Conservation (phyloP, 306 rosid genomes). For the Lablab purpureus region DNA sequence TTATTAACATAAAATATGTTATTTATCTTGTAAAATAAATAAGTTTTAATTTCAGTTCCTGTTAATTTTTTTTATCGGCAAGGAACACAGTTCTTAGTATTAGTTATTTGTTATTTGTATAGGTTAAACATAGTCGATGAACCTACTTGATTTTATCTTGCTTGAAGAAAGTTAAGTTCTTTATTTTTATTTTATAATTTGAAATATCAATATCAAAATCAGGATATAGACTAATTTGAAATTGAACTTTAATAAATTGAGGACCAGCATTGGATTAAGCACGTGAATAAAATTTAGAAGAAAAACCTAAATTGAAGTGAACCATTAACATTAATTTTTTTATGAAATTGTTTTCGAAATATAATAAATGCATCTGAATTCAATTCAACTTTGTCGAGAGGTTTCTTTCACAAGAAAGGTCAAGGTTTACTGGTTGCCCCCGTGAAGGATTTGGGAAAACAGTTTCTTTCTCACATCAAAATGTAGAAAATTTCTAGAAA, state of each 20-base stretch:
- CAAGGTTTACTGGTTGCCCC: neutral
- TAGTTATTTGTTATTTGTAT: too few relatives aligned
- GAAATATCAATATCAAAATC: neutral
- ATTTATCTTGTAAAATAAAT: neutral
- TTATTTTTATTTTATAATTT: neutral
- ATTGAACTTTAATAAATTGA: neutral
- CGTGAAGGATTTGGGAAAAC: slow-evolving; percentile 7
- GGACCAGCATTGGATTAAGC: neutral
- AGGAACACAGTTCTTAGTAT: too few relatives aligned
- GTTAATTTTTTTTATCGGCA: too few relatives aligned
- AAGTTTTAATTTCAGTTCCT: too few relatives aligned
- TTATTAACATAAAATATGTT: too few relatives aligned
- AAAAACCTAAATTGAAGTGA: neutral
- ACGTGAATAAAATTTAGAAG: neutral
- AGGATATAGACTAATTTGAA: neutral
- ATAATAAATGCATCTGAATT: neutral
- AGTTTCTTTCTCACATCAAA: too few relatives aligned
- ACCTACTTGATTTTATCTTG: neutral
- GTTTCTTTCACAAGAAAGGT: slow-evolving; percentile 16
- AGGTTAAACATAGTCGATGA: neutral
- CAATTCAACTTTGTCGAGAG: slow-evolving; percentile 17
- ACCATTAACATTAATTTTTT: neutral
- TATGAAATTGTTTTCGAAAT: neutral
- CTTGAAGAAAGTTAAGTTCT: neutral
- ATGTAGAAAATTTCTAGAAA: slow-evolving; percentile 27